phyloP scores from a whole-genome alignment of 2,329 filamentous ascomycete genomes.

The Colletotrichum sp. region DNA sequence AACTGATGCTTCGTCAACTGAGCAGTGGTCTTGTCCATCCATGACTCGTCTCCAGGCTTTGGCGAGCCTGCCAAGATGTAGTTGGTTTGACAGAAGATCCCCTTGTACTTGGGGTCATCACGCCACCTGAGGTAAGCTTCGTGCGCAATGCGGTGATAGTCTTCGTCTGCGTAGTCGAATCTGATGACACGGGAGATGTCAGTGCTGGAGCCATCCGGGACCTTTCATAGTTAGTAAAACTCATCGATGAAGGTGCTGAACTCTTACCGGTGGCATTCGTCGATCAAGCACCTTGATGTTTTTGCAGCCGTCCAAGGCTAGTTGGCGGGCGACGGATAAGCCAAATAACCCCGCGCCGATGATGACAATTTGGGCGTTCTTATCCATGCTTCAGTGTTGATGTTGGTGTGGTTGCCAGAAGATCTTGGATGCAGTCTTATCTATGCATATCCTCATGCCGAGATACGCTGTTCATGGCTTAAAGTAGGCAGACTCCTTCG shows the following conservation, averaged over 20 bases:
- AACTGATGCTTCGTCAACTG: neutral
- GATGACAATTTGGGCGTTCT: conserved; percentile 23
- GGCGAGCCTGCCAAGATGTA: conserved; percentile 15
- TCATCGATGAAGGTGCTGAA: conserved; percentile 35
- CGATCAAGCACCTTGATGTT: conserved; percentile 39
- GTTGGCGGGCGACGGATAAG: conserved; percentile 29
- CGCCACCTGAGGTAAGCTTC: conserved; percentile 34
- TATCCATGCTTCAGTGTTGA: neutral
- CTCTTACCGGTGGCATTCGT: conserved; percentile 32
- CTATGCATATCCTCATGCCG: neutral
- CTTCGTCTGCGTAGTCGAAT: conserved; percentile 67
- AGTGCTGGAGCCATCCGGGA: conserved; percentile 40
- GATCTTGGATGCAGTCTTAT: neutral
- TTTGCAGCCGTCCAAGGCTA: conserved; percentile 28
- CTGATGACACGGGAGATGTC: conserved; percentile 44
- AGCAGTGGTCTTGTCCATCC: neutral
- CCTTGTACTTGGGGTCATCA: conserved; percentile 19
- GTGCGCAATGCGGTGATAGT: conserved; percentile 62
- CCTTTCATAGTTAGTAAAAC: conserved; percentile 29
- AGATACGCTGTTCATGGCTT: neutral
- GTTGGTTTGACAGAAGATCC: neutral
- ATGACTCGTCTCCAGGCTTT: neutral
- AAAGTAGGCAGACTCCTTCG: neutral
- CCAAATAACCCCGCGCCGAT: conserved; percentile 35
- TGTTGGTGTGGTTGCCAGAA: neutral